Evolutionary conservation across 1,139 yeast species (phyloP), one percentile per base, ranked within the genome.

Genomic region (Yamadazyma dendronema): DNA sequence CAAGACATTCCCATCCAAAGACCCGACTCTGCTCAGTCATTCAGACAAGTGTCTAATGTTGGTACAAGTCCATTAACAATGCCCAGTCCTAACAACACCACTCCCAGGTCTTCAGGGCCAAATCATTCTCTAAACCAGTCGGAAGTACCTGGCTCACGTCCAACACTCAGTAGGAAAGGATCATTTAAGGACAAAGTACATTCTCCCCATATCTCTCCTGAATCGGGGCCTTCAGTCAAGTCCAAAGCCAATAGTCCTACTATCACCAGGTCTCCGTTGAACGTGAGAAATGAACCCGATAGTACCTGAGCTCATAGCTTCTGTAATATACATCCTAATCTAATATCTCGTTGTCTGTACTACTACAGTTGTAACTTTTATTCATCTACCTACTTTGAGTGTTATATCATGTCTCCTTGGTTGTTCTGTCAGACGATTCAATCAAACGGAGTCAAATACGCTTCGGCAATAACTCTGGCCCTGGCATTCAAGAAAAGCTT

Each of bases 401-500:
- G n/a, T n/a, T n/a, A n/a, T n/a, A n/a, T n/a, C n/a, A n/a, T n/a
- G n/a, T n/a, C n/a, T n/a, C n/a, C n/a, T n/a, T n/a, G n/a, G n/a
- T n/a, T n/a, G n/a, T n/a, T n/a, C n/a, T n/a, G n/a, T n/a, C n/a
- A n/a, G 23, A 12, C 4, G 7, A 36, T 9, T 42, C 58, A 81
- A 60, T 81, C 88, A 52, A 82, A 82, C 21, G 84, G 84, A 30
- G 85, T 81, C 52, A 90, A 72, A 59, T 88, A 90, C 10, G 95
- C 92, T 63, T 94, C 98, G 16, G 98, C 99, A 37, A 90, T 94
- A 44, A 88, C 94, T 70, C 99, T 84, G 14, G 99, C 98, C 57
- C 99, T 79, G 19, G 98, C 97, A 59, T 92, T 92, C 61, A 94
- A 77, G 61, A 92, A 94, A 59, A 92, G 74, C 65, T 94, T 94